Evolutionary conservation across 306 rosid genomes (phyloP).

Genomic region (Gastrolobium villosum): DNA sequence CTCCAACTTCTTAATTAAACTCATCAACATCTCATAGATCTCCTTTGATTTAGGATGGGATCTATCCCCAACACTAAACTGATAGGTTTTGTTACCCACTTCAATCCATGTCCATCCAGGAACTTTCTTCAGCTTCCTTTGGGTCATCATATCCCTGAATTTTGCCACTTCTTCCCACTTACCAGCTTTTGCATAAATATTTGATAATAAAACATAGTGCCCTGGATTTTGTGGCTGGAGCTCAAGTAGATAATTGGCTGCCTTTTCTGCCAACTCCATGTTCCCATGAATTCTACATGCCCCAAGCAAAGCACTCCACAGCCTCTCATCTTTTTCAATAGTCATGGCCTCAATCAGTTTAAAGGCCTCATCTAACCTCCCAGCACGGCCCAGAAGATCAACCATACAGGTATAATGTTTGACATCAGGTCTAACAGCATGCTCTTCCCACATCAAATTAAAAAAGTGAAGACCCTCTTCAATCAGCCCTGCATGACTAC

Average conservation of each 20-base stretch:
- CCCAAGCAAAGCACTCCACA: slow-evolving; percentile 88
- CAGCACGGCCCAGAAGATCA: slow-evolving; percentile 87
- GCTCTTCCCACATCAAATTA: slow-evolving; percentile 65
- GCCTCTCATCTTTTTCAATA: slow-evolving; percentile 70
- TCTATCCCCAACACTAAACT: slow-evolving; percentile 73
- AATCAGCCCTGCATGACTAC: slow-evolving; percentile 79
- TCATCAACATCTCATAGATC: slow-evolving; percentile 61
- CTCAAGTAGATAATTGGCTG: slow-evolving; percentile 69
- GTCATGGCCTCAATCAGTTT: slow-evolving; percentile 63
- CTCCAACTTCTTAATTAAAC: slow-evolving; percentile 65
- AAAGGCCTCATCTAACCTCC: slow-evolving; percentile 77
- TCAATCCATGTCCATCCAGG: slow-evolving; percentile 89
- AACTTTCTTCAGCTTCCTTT: slow-evolving; percentile 70
- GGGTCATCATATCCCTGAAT: slow-evolving; percentile 67
- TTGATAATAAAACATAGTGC: slow-evolving; percentile 78
- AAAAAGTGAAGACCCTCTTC: slow-evolving; percentile 75
- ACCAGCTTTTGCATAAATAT: slow-evolving; percentile 81
- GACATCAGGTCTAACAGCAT: slow-evolving; percentile 70
- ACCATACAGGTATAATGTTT: slow-evolving; percentile 84
- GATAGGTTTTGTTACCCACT: slow-evolving; percentile 60
- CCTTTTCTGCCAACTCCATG: slow-evolving; percentile 77
- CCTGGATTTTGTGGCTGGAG: slow-evolving; percentile 76
- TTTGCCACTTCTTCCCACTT: slow-evolving; percentile 78
- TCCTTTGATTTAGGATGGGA: slow-evolving; percentile 70
- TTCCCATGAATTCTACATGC: slow-evolving; percentile 77